Evolutionary conservation across 2,329 filamentous ascomycete genomes (phyloP).

Genomic region (Hymenoscyphus linearis): DNA sequence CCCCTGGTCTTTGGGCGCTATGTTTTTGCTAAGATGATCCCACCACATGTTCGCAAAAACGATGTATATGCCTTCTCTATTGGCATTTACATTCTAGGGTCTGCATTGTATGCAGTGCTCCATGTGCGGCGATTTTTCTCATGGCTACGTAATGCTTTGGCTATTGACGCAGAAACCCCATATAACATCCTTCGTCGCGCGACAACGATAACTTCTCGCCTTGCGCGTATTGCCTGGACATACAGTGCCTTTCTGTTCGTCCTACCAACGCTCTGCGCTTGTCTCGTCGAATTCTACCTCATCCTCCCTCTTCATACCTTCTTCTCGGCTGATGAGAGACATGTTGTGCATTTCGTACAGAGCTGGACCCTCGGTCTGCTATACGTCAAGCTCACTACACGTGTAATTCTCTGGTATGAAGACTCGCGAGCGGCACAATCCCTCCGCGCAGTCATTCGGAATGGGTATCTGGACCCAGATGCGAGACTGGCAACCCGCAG

Average conservation of each 20-base stretch:
- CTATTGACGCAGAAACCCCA: conserved; percentile 26
- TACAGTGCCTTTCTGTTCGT: conserved; percentile 70
- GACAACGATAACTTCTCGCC: conserved; percentile 11
- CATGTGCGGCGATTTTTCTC: conserved; percentile 40
- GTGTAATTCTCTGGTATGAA: conserved; percentile 62
- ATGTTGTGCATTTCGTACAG: conserved; percentile 83
- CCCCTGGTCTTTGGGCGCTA: conserved; percentile 80
- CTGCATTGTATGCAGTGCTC: conserved; percentile 55
- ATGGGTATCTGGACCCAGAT: conserved; percentile 76
- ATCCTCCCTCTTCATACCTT: conserved; percentile 62
- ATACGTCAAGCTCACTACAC: conserved; percentile 75
- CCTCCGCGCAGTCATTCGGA: conserved; percentile 65
- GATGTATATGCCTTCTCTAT: conserved; percentile 96
- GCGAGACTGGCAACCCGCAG: conserved; percentile 73
- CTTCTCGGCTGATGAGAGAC: conserved; percentile 38
- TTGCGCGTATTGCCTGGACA: conserved; percentile 60
- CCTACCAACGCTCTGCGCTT: conserved; percentile 73
- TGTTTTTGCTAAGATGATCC: conserved; percentile 69
- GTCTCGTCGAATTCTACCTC: conserved; percentile 82
- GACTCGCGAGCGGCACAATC: conserved; percentile 69
- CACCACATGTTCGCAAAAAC: conserved; percentile 70
- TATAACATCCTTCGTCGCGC: conserved; percentile 24
- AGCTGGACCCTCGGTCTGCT: conserved; percentile 91
- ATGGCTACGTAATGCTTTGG: conserved; percentile 26
- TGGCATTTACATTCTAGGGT: conserved; percentile 76